phyloP scores from a whole-genome alignment of 352 stramenopile genomes.

The Phytophthora nicotianae region DNA sequence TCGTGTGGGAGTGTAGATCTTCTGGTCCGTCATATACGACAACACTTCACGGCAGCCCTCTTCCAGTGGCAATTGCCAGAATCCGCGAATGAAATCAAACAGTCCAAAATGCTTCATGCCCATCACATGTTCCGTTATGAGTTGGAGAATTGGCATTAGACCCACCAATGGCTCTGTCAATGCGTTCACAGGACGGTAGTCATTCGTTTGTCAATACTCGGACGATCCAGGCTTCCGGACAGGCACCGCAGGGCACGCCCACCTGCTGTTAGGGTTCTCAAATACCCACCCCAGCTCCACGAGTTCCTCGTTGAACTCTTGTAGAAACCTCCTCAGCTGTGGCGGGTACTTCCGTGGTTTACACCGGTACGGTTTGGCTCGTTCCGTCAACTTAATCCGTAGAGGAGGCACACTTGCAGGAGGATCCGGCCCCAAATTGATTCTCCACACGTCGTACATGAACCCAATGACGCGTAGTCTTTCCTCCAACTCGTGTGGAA shows the following conservation, averaged over 20 bases:
- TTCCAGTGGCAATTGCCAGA: not conserved
- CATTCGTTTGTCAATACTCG: not conserved
- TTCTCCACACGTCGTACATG: slow-evolving; percentile 10
- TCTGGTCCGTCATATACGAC: not conserved
- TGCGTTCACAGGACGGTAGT: not conserved
- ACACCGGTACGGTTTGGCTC: not conserved
- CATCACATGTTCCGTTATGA: not conserved
- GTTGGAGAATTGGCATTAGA: not conserved
- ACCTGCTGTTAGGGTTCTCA: not conserved
- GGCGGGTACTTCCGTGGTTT: not conserved
- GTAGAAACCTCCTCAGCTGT: not conserved
- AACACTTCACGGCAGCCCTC: not conserved
- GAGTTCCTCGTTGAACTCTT: not conserved
- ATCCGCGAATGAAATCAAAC: not conserved
- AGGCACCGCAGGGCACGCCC: not conserved
- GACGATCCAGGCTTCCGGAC: not conserved
- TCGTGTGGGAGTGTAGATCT: not conserved
- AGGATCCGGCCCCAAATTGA: slow-evolving; percentile 12
- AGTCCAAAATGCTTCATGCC: not conserved
- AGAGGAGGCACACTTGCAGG: slow-evolving; percentile 19
- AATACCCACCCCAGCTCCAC: not conserved
- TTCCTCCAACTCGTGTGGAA: slow-evolving; percentile 4
- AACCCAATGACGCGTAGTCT: slow-evolving; percentile 8
- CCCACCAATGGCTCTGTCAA: not conserved
- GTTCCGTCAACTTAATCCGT: not conserved